Evolutionary conservation across 2,329 filamentous ascomycete species (phyloP), one percentile per base, ranked within the genome.

Genomic region (Simplicillium sp.): DNA sequence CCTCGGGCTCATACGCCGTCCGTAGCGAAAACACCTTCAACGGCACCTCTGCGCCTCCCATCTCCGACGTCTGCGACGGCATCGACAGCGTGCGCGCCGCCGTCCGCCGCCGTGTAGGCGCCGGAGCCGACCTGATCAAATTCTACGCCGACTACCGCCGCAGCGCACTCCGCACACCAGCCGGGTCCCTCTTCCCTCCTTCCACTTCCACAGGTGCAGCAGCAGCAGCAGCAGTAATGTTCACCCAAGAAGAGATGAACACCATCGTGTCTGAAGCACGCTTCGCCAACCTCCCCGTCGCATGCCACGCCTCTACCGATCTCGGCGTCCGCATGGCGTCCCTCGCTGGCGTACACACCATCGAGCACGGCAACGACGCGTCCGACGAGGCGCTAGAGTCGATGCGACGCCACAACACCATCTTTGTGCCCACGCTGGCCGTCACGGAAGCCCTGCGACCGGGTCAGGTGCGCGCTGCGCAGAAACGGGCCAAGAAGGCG

Each of bases 361-460:
- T 74, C n/a, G 70, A 75, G 54, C 70, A 73, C 41, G 66, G 59
- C 1, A 59, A 56, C 28, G 53, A 57, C 15, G 54, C 58, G 0
- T 55, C 52, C 16, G 61, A 65, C 2, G 65, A 66, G 29, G 54
- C 68, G 2, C 53, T 75, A 16, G 39, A 56, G 7, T 61, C 55
- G 11, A 68, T 77, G 70, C 54, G 49, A 13, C 55, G 64, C 17
- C 59, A 64, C n/a, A 54, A 53, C 1, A 62, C 58, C 1, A 68
- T 77, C 15, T 71, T 71, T 42, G 69, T 77, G 14, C 73, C 73
- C 2, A 77, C 73, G 1, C 57, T 77, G 3, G 57, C 68, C 1
- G 63, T 73, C 14, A 56, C 61, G 3, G 69, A 71, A 44, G 37
- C 52, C 7, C 46, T 55, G 16, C 55, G 53, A 16, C 44, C 46